A percentile compares a stretch with the other conserved stretches of the same genome.
phyloP scores from a whole-genome alignment of 1,139 yeast genomes.

The Pichiaceae sp. region DNA sequence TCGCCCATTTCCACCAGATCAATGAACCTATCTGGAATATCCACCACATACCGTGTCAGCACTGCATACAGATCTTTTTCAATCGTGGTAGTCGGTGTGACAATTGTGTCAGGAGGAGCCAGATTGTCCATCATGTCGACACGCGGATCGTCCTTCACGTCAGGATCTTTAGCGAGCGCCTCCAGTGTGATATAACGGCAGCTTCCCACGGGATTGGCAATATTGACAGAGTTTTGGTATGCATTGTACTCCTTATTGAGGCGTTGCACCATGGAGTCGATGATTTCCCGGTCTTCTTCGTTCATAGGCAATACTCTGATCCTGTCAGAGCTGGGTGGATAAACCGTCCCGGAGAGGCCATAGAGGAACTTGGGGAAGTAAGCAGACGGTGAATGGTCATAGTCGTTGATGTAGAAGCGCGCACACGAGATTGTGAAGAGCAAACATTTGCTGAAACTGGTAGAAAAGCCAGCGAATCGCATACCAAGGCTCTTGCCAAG shows the following conservation, averaged over 20 bases:
- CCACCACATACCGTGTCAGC: slow-evolving; percentile 16
- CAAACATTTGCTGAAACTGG: not conserved
- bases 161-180: slow-evolving; percentile 3
- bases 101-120: not conserved
- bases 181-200: slow-evolving; percentile 11
- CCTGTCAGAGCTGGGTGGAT: slow-evolving; percentile 4
- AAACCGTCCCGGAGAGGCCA: slow-evolving; percentile 13
- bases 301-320: slow-evolving; percentile 6
- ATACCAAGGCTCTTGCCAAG: slow-evolving; percentile 7
- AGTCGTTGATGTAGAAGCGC: slow-evolving; percentile 13
- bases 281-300: slow-evolving; percentile 4
- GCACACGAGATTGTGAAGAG: slow-evolving; percentile 12
- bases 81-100: slow-evolving; percentile 1
- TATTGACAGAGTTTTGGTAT: slow-evolving; percentile 6
- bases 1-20: slow-evolving; percentile 17
- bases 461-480: slow-evolving; percentile 3
- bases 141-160: not conserved
- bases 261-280: slow-evolving; percentile 10
- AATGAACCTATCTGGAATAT: slow-evolving; percentile 14
- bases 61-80: slow-evolving; percentile 19
- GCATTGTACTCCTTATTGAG: slow-evolving; percentile 16
- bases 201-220: slow-evolving; percentile 1
- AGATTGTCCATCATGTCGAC: not conserved
- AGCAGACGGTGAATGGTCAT: slow-evolving; percentile 9
- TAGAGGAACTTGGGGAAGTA: slow-evolving; percentile 19